Conservation (phyloP, 2,329 filamentous ascomycete species). For the Colletotrichum magnum region DNA sequence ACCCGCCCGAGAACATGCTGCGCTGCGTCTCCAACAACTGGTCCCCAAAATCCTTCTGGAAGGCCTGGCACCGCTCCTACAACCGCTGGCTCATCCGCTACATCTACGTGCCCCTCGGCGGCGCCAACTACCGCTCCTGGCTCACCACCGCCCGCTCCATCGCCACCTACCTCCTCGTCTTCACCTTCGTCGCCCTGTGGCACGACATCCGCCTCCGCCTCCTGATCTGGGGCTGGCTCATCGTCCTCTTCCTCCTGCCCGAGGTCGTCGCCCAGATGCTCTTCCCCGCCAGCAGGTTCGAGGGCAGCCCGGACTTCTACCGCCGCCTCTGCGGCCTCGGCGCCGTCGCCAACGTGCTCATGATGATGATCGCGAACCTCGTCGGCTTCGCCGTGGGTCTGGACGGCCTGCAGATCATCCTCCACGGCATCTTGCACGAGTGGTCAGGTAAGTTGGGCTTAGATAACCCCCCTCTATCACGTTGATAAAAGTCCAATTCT, state of each 20-base stretch:
- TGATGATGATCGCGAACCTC: conserved; percentile 97
- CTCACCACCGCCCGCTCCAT: conserved; percentile 70
- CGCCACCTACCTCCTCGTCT: conserved; percentile 85
- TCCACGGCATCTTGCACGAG: conserved; percentile 81
- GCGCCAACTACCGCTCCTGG: conserved; percentile 66
- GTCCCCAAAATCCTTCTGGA: conserved; percentile 92
- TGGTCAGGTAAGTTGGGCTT: conserved; percentile 71
- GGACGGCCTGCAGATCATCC: conserved; percentile 85
- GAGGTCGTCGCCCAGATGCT: conserved; percentile 81
- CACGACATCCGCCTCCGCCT: conserved; percentile 94
- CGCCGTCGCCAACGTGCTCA: conserved; percentile 85
- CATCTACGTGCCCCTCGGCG: conserved; percentile 92
- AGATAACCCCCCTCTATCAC: background rate
- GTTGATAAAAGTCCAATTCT: background rate
- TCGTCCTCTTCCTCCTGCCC: conserved; percentile 93
- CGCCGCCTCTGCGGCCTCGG: conserved; percentile 85
- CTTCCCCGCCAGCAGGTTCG: conserved; percentile 83
- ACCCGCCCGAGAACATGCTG: conserved; percentile 98
- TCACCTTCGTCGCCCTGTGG: conserved; percentile 98
- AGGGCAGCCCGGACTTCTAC: conserved; percentile 77
- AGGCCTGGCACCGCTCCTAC: conserved; percentile 94
- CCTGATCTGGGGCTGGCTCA: conserved; percentile 96
- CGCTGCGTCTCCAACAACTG: conserved; percentile 97
- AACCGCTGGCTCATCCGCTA: conserved; percentile 97
- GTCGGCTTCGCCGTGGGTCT: conserved; percentile 95